These are phyloP conservation scores for Physcia stellaris DNA, from an alignment of 495 filamentous ascomycete genomes.

Conservation along the genomic window DNA sequence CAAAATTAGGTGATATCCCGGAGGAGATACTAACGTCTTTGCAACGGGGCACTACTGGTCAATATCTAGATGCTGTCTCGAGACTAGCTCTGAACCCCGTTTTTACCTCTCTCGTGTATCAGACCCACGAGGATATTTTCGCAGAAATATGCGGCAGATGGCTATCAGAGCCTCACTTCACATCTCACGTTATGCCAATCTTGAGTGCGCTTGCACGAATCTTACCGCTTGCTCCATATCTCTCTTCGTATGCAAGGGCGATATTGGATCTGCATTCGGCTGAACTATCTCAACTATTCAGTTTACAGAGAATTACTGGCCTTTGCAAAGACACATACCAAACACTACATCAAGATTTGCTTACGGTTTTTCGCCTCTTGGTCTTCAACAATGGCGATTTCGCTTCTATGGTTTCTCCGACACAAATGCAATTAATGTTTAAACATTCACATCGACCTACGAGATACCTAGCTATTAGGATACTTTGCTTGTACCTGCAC, in stretches of 20 bases:
- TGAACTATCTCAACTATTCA: constrained; percentile 7
- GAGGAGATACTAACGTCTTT: constrained; percentile 51
- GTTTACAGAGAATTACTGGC: constrained; percentile 27
- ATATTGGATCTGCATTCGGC: constrained; percentile 3
- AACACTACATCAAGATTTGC: constrained; percentile 32
- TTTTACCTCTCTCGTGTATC: constrained; percentile 54
- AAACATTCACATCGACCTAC: constrained; percentile 44
- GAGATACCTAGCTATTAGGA: constrained; percentile 67
- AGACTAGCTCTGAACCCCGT: constrained; percentile 48
- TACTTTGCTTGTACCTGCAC: constrained; percentile 63
- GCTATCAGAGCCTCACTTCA: constrained; percentile 26
- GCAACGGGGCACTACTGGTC: constrained; percentile 42
- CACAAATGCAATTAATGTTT: constrained; percentile 54
- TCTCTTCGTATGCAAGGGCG: constrained; percentile 32
- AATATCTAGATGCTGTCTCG: constrained; percentile 59
- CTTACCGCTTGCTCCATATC: constrained; percentile 62
- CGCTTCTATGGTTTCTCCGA: constrained; percentile 43
- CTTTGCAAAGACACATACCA: constrained; percentile 24
- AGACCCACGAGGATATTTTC: constrained; percentile 54
- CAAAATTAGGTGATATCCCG: constrained; percentile 40
- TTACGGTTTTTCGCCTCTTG: constrained; percentile 64
- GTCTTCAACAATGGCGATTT: constrained; percentile 57
- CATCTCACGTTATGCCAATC: constrained; percentile 32
- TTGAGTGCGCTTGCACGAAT: constrained; percentile 66
- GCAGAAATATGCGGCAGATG: constrained; percentile 71